Base-by-base conservation (phyloP, 2,329 filamentous ascomycete species). In the Pochonia chlamydosporia region DNA sequence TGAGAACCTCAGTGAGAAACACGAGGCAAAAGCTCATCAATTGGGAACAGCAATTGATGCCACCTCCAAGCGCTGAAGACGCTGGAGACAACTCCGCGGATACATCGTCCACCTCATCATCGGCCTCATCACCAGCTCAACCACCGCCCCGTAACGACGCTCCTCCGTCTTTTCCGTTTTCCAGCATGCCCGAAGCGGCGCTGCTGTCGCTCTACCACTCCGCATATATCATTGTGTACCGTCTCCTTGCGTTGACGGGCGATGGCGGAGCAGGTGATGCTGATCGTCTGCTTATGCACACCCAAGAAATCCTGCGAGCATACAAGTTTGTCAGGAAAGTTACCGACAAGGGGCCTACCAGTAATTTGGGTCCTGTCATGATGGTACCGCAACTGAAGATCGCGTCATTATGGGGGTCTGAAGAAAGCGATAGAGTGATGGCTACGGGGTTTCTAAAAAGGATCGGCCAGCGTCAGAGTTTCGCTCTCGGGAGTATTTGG, bases 331-430 rank as follows among this genome's bases (percentile, higher is more conserved):
- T 46, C 5, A 43, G 8, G n/a, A 18, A 24, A 26, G 13, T 11
- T 4, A 33, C 46, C 2, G 35, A 36, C 16, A 36, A 36, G 16
- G 33, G 46, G 18, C 40, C 49, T 14, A 26, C n/a, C 16, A 39
- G 36, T 1, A 41, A 37, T 6, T 49, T 49, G n/a, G 44, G 51
- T 11, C 40, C 51, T 21, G 47, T 48, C 37, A 53, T 53, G 42
- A 44, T 53, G 40, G 46, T 48, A 20, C 31, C 47, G 18, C 49
- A 53, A 30, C 21, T 53, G 4, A 52, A 53, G 21, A 46, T 47
- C 20, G 44, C 44, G 26, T 44, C 46, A 23, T 24, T 51, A 21
- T 52, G 55, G 55, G 24, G 21, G 14, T 16, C 3, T 9, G n/a
- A 14, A 16, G 20, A 16, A 36, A 9, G 4, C n/a, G 26, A 28